Evolutionary conservation across 495 filamentous ascomycete genomes (phyloP).

Genomic region (Arthonia radiata): DNA sequence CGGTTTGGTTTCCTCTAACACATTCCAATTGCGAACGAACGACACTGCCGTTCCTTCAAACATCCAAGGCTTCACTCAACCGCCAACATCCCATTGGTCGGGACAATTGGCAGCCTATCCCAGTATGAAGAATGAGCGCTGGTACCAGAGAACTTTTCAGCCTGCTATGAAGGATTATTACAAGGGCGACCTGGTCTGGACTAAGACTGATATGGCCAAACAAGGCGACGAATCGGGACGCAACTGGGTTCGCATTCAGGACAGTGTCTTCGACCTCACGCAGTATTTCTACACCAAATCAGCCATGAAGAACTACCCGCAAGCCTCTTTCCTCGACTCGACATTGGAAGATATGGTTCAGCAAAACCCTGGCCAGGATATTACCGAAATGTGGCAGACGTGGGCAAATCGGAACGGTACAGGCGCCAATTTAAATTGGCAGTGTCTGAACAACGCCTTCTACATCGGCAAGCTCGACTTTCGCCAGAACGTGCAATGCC

Average conservation of each 20-base stretch:
- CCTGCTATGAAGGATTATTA: slow-evolving; percentile 64
- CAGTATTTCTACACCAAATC: slow-evolving; percentile 61
- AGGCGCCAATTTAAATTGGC: slow-evolving; percentile 32
- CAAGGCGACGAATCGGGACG: slow-evolving; percentile 41
- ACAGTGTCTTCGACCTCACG: slow-evolving; percentile 64
- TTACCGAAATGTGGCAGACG: slow-evolving; percentile 37
- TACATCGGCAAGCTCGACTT: slow-evolving; percentile 71
- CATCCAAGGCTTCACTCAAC: too few species aligned
- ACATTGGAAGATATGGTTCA: slow-evolving; percentile 38
- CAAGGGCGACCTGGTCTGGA: slow-evolving; percentile 62
- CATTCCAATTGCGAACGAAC: slow-evolving; percentile 31
- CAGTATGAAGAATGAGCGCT: slow-evolving; percentile 33
- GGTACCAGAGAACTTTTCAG: slow-evolving; percentile 53
- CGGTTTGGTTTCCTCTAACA: slow-evolving; percentile 30
- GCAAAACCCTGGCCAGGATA: slow-evolving; percentile 51
- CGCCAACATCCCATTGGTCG: slow-evolving; percentile 23
- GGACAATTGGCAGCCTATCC: slow-evolving; percentile 42
- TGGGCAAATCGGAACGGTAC: slow-evolving; percentile 17
- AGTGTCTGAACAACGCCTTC: slow-evolving; percentile 65
- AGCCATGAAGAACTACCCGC: slow-evolving; percentile 19
- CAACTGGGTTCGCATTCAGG: slow-evolving; percentile 54
- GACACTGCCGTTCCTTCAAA: slow-evolving; percentile 27
- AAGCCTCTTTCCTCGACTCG: slow-evolving; percentile 43
- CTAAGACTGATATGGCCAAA: slow-evolving; percentile 24
- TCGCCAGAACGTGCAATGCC: slow-evolving; percentile 46